These are phyloP conservation scores for Moesziomyces parantarcticus DNA, from an alignment of 1,284 basidiomycete species.

Conservation along the genomic window DNA sequence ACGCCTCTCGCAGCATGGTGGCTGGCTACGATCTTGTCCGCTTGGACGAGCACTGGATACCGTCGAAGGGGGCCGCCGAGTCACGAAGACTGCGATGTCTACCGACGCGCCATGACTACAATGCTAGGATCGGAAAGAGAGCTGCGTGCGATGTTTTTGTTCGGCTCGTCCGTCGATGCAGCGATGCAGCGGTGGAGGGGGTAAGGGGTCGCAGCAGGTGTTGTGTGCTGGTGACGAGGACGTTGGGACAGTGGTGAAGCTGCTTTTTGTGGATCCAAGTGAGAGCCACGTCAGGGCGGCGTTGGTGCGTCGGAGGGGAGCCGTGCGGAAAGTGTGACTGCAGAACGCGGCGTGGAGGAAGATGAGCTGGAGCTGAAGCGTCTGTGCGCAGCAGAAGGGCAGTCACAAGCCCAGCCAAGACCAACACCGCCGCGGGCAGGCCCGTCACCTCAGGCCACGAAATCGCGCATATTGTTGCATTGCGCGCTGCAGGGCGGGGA, in stretches of 20 bases:
- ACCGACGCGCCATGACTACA: not conserved
- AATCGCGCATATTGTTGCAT: too few relatives aligned
- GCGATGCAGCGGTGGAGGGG: not conserved
- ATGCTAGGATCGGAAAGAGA: not conserved
- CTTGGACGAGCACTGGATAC: not conserved
- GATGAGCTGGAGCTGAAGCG: not conserved
- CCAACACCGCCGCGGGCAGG: not conserved
- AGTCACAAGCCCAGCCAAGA: not conserved
- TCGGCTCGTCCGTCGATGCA: not conserved
- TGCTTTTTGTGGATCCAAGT: too few relatives aligned
- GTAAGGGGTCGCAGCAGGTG: not conserved
- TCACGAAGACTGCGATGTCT: not conserved
- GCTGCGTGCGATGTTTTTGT: not conserved
- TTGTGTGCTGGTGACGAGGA: not conserved
- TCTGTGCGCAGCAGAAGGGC: not conserved
- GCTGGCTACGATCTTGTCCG: too few relatives aligned
- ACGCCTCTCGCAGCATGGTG: constrained; percentile 52
- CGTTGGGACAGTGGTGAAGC: not conserved
- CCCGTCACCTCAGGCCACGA: too few relatives aligned
- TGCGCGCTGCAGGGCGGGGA: constrained; percentile 7
- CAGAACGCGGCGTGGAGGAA: too few relatives aligned
- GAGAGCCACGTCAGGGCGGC: not conserved
- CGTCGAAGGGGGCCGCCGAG: not conserved
- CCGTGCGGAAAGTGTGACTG: not conserved
- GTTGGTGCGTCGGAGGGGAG: not conserved